Base-by-base conservation (phyloP, 2,329 filamentous ascomycete species). In the Colletotrichum navitas region DNA sequence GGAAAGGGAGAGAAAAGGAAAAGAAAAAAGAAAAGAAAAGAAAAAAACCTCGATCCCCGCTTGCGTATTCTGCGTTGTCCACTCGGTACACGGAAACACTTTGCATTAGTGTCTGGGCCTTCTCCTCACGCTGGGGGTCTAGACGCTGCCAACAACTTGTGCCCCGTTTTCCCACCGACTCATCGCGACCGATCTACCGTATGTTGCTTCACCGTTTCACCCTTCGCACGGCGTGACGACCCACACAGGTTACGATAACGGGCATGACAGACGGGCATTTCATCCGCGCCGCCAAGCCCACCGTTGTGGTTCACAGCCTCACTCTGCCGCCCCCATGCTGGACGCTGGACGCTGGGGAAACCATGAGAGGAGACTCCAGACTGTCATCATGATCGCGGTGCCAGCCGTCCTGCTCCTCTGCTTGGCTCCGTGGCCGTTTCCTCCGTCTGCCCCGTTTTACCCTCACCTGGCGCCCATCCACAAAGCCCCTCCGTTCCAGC, bases 341-440 rank as follows among this genome's bases (percentile, higher is more conserved):
- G 43, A n/a, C 21, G 18, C 43, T 45, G 43, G 21, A 18, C 36
- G 36, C 36, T 39, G 36, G 41, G 32, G 11, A 51, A 6, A 39
- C 45, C 21, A 10, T 5, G 14, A 24, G 16, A 47, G 16, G 21
- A 36, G 29, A n/a, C 29, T 26, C 52, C 34, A 63, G 60, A 51
- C 66, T 52, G 61, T 59, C 61, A 68, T 58, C 34, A 34, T 64
- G 60, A 51, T 54, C 16, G 43, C 32, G 26, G 61, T 69, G 66
- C 61, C 66, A 61, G 29, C 61, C 66, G 41, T 45, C 66, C 52
- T 32, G 45, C 45, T 55, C 45, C 34, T 24, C 41, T 55, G 60
- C 66, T 69, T 65, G 43, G 66, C 52, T 47, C 61, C 64, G 59
- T 58, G 43, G 32, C 61, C 61, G 66, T 43, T 54, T 65, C 26